These are phyloP conservation scores for Acanthamoeba healyi DNA, from an alignment of 208 protist genomes.

Conservation along the genomic window DNA sequence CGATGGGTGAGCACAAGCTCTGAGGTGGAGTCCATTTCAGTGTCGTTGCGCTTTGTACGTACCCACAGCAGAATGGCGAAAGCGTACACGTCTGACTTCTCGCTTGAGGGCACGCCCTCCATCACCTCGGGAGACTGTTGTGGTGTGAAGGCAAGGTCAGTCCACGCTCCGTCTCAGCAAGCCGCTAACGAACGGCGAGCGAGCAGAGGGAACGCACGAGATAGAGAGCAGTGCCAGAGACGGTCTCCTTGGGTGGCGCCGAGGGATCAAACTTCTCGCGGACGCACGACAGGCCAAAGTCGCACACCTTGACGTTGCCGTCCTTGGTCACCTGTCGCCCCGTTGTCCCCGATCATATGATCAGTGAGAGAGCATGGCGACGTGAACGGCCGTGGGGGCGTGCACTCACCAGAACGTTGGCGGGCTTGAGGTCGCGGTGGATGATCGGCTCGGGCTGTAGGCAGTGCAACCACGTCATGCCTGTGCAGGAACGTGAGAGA, in stretches of 20 bases:
- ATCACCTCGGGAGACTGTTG: slow-evolving; percentile 25
- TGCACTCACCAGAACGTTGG: slow-evolving; percentile 14
- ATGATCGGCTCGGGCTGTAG: slow-evolving; percentile 67
- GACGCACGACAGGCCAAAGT: slow-evolving; percentile 61
- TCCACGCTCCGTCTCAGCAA: no score
- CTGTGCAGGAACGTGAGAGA: neutral
- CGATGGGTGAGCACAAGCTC: neutral
- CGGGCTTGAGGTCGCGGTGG: slow-evolving; percentile 54
- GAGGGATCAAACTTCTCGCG: slow-evolving; percentile 7
- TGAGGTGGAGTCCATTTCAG: neutral
- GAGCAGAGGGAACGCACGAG: no score
- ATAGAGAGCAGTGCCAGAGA: slow-evolving; percentile 26
- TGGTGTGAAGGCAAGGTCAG: no score
- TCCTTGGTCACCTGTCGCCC: neutral
- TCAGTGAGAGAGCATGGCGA: no score
- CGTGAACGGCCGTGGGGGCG: no score
- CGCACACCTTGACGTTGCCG: slow-evolving; percentile 71
- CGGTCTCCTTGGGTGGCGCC: slow-evolving; percentile 9
- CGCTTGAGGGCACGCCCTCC: slow-evolving; percentile 13
- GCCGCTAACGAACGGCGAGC: no score
- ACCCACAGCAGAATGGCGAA: slow-evolving; percentile 46
- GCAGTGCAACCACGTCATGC: slow-evolving; percentile 71
- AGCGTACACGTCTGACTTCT: slow-evolving; percentile 54
- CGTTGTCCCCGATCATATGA: no score
- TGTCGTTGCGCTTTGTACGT: neutral